These are phyloP conservation scores for Trichodelitschia bisporula DNA, from an alignment of 495 filamentous ascomycete species.

Conservation along the genomic window DNA sequence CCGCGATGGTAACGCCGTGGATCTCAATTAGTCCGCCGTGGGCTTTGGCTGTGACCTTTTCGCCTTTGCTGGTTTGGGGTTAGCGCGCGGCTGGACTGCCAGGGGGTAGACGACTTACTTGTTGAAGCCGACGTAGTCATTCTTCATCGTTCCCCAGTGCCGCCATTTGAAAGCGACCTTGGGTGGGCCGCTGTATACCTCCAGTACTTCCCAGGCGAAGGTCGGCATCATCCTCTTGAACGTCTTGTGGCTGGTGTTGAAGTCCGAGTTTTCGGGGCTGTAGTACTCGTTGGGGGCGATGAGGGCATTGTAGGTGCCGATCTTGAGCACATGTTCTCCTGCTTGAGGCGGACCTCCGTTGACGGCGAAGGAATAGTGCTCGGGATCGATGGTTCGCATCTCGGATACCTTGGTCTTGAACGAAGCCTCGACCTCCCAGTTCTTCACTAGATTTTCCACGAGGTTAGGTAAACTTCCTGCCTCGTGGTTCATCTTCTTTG, in stretches of 20 bases:
- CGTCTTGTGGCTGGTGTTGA: slow-evolving; percentile 34
- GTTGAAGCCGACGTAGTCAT: slow-evolving; percentile 36
- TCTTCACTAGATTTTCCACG: slow-evolving; percentile 45
- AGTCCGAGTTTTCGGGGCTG: slow-evolving; percentile 28
- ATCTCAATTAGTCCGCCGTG: slow-evolving; percentile 26
- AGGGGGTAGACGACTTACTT: slow-evolving; percentile 17
- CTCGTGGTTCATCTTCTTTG: slow-evolving; percentile 26
- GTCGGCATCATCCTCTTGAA: slow-evolving; percentile 48
- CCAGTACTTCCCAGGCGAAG: slow-evolving; percentile 44
- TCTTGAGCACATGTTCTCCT: slow-evolving; percentile 37
- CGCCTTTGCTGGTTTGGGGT: slow-evolving; percentile 22
- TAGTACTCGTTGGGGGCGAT: slow-evolving; percentile 35
- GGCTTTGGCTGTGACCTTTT: slow-evolving; percentile 31
- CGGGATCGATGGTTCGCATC: slow-evolving; percentile 34
- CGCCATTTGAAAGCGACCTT: slow-evolving; percentile 34
- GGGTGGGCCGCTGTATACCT: slow-evolving; percentile 37
- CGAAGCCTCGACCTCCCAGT: slow-evolving; percentile 46
- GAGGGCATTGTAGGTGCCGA: slow-evolving; percentile 45
- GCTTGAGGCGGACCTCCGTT: slow-evolving; percentile 28
- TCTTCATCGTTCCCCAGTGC: slow-evolving; percentile 40
- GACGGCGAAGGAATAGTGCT: slow-evolving; percentile 32
- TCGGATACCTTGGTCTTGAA: slow-evolving; percentile 34
- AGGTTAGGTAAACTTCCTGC: slow-evolving; percentile 29
- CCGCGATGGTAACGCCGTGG: slow-evolving; percentile 29
- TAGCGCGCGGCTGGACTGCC: slow-evolving; percentile 1